Percentiles rank a stretch among this genome's conserved stretches.
Conservation (phyloP, 2,329 filamentous ascomycete genomes). For the Helotiales sp. region DNA sequence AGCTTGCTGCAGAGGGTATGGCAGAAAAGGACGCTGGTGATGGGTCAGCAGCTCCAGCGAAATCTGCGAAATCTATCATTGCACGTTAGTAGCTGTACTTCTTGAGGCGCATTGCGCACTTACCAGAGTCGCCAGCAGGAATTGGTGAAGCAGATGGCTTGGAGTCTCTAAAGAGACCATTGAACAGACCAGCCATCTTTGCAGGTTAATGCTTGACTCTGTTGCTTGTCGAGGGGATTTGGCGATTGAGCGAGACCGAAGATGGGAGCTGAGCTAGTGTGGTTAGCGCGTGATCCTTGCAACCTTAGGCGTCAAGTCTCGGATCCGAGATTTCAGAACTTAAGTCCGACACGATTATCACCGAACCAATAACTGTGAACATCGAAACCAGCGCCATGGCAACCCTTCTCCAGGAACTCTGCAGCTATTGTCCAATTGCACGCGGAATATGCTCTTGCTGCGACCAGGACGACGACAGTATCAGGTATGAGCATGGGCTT, state of each 20-base stretch:
- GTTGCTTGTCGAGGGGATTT: slow-evolving; percentile 3
- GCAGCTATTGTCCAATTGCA: not conserved
- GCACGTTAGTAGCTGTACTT: slow-evolving; percentile 15
- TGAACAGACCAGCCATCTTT: slow-evolving; percentile 35
- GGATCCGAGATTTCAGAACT: no score
- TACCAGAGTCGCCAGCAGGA: slow-evolving; percentile 63
- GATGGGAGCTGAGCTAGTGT: slow-evolving; percentile 2
- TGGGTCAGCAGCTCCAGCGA: slow-evolving; percentile 75
- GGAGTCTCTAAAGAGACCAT: slow-evolving; percentile 68
- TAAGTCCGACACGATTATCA: no score
- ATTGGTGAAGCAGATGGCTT: slow-evolving; percentile 56
- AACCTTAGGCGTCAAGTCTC: not conserved
- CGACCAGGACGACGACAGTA: slow-evolving; percentile 1
- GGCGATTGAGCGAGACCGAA: not conserved
- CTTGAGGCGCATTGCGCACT: slow-evolving; percentile 34
- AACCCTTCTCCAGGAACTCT: not conserved
- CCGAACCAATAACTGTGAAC: not conserved
- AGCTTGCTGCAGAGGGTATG: slow-evolving; percentile 43
- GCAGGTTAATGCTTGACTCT: slow-evolving; percentile 11
- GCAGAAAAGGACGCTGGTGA: slow-evolving; percentile 50
- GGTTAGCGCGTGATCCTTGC: not conserved
- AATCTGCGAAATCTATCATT: slow-evolving; percentile 85
- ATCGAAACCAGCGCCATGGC: slow-evolving; percentile 4
- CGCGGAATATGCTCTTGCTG: not conserved
- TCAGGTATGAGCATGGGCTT: not conserved